Evolutionary conservation across 2,329 filamentous ascomycete genomes (phyloP).

Genomic region (Ascosphaera aggregata): DNA sequence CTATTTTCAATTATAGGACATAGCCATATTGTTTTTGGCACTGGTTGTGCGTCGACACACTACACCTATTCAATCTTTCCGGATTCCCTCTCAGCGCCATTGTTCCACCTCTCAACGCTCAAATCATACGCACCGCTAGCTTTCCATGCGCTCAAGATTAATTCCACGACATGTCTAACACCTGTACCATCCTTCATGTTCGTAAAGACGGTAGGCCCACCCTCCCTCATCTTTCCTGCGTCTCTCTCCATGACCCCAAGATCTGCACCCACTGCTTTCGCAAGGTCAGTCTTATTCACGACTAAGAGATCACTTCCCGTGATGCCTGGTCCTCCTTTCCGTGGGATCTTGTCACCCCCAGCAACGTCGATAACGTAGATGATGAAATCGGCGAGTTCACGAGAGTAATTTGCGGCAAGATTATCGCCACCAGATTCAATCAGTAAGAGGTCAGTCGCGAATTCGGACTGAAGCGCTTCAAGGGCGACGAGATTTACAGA

Average conservation of each 20-base stretch:
- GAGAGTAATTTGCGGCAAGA: constrained; percentile 83
- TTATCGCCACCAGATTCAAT: constrained; percentile 96
- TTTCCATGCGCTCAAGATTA: constrained; percentile 85
- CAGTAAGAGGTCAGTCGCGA: constrained; percentile 60
- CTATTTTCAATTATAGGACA: constrained; percentile 72
- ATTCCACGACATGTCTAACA: constrained; percentile 63
- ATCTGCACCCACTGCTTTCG: constrained; percentile 75
- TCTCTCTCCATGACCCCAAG: constrained; percentile 86
- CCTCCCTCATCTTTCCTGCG: constrained; percentile 82
- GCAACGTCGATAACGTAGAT: constrained; percentile 97
- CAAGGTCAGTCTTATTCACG: constrained; percentile 94
- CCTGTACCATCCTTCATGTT: constrained; percentile 87
- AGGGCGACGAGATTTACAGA: constrained; percentile 79
- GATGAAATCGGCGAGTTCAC: constrained; percentile 91
- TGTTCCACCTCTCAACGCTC: constrained; percentile 22
- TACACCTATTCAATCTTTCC: constrained; percentile 9
- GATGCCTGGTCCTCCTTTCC: constrained; percentile 91
- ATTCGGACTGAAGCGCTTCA: constrained; percentile 64
- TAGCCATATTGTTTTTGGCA: too few relatives aligned
- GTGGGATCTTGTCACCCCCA: constrained; percentile 86
- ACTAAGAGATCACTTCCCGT: constrained; percentile 86
- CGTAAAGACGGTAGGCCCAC: constrained; percentile 84
- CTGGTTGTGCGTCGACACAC: too few relatives aligned
- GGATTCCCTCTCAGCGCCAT: constrained; percentile 16
- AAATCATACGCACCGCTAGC: constrained; percentile 47